Evolutionary conservation across 768 basidiomycete genomes (phyloP).

Genomic region (Pisolithus orientalis): DNA sequence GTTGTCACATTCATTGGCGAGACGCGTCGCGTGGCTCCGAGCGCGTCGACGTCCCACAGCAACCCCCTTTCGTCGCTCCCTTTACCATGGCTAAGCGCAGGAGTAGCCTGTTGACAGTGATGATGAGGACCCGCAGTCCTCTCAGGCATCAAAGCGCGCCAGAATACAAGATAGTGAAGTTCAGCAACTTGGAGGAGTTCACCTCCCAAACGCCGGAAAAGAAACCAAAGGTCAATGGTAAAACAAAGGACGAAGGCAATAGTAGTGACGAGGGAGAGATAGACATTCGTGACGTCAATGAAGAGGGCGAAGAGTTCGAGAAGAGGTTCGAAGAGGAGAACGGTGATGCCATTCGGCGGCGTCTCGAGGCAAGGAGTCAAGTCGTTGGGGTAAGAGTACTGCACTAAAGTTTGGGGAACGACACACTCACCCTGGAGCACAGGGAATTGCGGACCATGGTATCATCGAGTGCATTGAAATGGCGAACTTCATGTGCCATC

Average conservation of each 20-base stretch:
- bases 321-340: constrained; percentile 60
- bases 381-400: constrained; percentile 39
- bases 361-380: constrained; percentile 39
- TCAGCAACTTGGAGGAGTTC: constrained; percentile 10
- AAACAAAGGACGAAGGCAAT: constrained; percentile 27
- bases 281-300: constrained; percentile 31
- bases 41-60: constrained; percentile 5
- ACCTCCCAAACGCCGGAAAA: constrained; percentile 17
- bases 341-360: constrained; percentile 48
- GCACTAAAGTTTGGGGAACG: constrained; percentile 22
- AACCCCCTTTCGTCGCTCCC: background rate
- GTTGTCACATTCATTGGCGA: background rate
- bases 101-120: constrained; percentile 38
- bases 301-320: constrained; percentile 49
- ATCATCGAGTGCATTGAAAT: constrained; percentile 83
- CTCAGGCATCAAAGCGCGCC: constrained; percentile 39
- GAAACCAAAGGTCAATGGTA: constrained; percentile 25
- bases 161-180: constrained; percentile 34
- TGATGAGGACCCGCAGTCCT: constrained; percentile 25
- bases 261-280: constrained; percentile 27
- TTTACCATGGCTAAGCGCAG: constrained; percentile 51
- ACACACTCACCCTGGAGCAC: background rate
- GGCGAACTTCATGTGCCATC: constrained; percentile 96
- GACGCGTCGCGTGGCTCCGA: constrained; percentile 22
- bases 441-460: constrained; percentile 82